These are phyloP conservation scores for Aspergillus spinulosporus DNA, from an alignment of 2,329 filamentous ascomycete species.

Conservation along the genomic window DNA sequence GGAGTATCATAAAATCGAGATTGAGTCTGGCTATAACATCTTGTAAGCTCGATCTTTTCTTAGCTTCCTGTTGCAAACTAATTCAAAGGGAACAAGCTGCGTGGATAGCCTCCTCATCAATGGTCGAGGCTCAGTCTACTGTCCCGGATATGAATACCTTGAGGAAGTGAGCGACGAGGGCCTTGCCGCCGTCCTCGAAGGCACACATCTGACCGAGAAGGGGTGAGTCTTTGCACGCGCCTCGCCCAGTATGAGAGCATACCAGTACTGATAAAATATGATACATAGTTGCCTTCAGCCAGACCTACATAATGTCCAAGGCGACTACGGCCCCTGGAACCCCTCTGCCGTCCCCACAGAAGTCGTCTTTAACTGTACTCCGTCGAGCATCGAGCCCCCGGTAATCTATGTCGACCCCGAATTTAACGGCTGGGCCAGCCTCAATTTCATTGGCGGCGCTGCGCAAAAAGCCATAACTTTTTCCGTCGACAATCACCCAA, in stretches of 20 bases:
- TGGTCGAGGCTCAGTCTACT: conserved; percentile 58
- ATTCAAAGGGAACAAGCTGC: conserved; percentile 43
- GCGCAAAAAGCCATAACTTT: conserved; percentile 52
- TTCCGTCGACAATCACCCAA: conserved; percentile 47
- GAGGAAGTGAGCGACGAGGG: conserved; percentile 25
- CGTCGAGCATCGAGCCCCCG: conserved; percentile 47
- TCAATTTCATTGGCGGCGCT: conserved; percentile 57
- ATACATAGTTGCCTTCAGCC: conserved; percentile 25
- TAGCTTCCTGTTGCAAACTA: background rate
- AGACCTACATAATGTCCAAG: conserved; percentile 26
- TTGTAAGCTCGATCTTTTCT: conserved; percentile 18
- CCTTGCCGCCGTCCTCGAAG: conserved; percentile 24
- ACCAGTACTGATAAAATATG: background rate
- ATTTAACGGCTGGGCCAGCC: conserved; percentile 50
- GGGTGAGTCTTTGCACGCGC: conserved; percentile 24
- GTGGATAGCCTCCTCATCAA: conserved; percentile 63
- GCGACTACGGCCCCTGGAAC: conserved; percentile 27
- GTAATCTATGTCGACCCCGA: conserved; percentile 44
- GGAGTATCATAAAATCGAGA: conserved; percentile 39
- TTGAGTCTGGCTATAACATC: conserved; percentile 25
- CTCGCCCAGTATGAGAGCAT: background rate
- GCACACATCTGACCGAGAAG: conserved; percentile 31
- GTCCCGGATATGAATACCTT: conserved; percentile 50
- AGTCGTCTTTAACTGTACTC: conserved; percentile 45
- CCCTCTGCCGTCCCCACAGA: conserved; percentile 30